Evolutionary conservation across 2,329 filamentous ascomycete species (phyloP).

Genomic region (Ophiostoma novo-ulmi): DNA sequence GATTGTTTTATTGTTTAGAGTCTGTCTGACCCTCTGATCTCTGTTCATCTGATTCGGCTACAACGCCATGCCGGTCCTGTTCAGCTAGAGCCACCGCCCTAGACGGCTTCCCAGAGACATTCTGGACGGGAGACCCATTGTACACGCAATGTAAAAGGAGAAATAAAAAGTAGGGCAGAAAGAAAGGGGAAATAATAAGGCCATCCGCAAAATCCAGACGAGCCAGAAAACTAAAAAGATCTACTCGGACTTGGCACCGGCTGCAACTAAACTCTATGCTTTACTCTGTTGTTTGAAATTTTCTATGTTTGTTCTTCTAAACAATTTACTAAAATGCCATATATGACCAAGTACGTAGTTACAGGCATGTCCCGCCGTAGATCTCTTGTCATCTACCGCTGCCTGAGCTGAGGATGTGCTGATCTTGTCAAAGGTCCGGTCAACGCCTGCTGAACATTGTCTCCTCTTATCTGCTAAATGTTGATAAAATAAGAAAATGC

Average conservation of each 20-base stretch:
- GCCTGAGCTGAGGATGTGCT: conserved; percentile 9
- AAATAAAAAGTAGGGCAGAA: neutral
- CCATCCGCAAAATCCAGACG: neutral
- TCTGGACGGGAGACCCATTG: neutral
- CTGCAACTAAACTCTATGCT: neutral
- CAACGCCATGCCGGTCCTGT: neutral
- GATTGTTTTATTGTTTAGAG: too few relatives aligned
- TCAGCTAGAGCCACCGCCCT: conserved; percentile 4
- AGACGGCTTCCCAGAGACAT: neutral
- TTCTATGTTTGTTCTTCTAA: too few relatives aligned
- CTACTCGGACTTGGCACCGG: neutral
- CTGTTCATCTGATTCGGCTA: neutral
- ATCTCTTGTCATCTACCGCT: neutral
- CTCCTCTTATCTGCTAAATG: neutral
- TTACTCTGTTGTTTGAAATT: too few relatives aligned
- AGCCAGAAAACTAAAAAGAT: neutral
- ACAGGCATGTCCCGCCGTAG: neutral
- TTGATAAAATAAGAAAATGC: neutral
- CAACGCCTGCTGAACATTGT: conserved; percentile 23
- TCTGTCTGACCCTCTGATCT: too few relatives aligned
- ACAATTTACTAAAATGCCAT: too few relatives aligned
- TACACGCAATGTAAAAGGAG: neutral
- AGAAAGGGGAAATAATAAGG: neutral
- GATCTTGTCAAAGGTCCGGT: conserved; percentile 21
- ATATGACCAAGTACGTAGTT: too few relatives aligned